Conservation (phyloP, 768 basidiomycete species). For the Hygrophorus russula region DNA sequence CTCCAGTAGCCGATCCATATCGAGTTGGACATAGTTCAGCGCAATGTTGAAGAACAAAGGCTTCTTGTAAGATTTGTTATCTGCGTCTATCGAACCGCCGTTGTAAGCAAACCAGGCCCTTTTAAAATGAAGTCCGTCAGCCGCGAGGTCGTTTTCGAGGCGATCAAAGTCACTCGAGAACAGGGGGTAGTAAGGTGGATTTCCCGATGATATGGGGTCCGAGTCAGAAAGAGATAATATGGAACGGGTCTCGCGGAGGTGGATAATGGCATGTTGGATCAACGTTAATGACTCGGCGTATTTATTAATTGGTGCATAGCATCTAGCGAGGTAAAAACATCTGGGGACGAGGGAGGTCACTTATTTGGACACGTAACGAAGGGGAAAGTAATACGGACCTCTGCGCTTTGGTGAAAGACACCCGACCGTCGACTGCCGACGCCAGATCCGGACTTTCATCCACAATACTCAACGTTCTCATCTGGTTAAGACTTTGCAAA, state of each 20-base stretch:
- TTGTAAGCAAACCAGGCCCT: slow-evolving; percentile 73
- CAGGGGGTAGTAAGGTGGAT: slow-evolving; percentile 48
- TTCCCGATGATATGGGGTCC: slow-evolving; percentile 32
- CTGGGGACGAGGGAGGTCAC: slow-evolving; percentile 21
- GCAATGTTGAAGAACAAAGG: slow-evolving; percentile 92
- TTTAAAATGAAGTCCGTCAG: slow-evolving; percentile 43
- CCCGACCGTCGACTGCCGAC: slow-evolving; percentile 63
- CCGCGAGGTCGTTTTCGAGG: slow-evolving; percentile 41
- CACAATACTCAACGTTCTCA: slow-evolving; percentile 73
- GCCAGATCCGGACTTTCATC: slow-evolving; percentile 82
- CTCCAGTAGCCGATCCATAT: slow-evolving; percentile 66
- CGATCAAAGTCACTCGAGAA: slow-evolving; percentile 26
- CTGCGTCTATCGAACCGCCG: slow-evolving; percentile 43
- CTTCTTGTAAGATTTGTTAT: slow-evolving; percentile 53
- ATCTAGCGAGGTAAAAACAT: slow-evolving; percentile 65
- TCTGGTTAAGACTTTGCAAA: slow-evolving; percentile 75
- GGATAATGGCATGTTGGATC: slow-evolving; percentile 57
- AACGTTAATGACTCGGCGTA: slow-evolving; percentile 66
- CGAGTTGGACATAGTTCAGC: slow-evolving; percentile 81
- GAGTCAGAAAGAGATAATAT: slow-evolving; percentile 33
- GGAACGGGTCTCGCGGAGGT: slow-evolving; percentile 62
- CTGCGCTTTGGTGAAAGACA: slow-evolving; percentile 64
- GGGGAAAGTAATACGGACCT: slow-evolving; percentile 32
- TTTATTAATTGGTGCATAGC: slow-evolving; percentile 58
- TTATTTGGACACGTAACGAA: background rate